Evolutionary conservation across 2,329 filamentous ascomycete species (phyloP).

Genomic region (Fusarium fujikuroi): DNA sequence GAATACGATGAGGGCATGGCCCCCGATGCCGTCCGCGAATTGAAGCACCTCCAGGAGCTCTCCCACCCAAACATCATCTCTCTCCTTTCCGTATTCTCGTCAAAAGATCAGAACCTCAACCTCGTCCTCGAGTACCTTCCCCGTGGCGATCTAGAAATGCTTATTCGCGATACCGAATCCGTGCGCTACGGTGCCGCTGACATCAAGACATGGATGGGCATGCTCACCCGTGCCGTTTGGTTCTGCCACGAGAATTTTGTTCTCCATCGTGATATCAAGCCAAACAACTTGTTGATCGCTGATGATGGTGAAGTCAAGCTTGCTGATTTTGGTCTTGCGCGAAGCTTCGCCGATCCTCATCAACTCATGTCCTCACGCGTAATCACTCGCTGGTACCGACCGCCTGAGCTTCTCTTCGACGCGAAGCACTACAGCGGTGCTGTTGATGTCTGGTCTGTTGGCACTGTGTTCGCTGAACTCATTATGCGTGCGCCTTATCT

Average conservation of each 20-base stretch:
- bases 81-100: constrained; percentile 91
- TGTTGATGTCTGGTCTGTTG: constrained; percentile 95
- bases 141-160: constrained; percentile 92
- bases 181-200: constrained; percentile 88
- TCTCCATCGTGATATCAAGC: constrained; percentile 97
- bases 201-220: constrained; percentile 98
- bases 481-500: constrained; percentile 85
- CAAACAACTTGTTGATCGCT: constrained; percentile 95
- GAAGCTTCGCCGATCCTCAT: constrained; percentile 89
- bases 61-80: constrained; percentile 96
- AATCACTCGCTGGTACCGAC: constrained; percentile 96
- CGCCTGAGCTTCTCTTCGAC: constrained; percentile 92
- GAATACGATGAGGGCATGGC: constrained; percentile 92
- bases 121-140: constrained; percentile 94
- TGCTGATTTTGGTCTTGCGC: constrained; percentile 95
- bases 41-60: constrained; percentile 94
- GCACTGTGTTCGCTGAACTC: constrained; percentile 92
- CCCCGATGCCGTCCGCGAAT: constrained; percentile 93
- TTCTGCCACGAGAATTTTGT: constrained; percentile 97
- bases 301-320: constrained; percentile 94
- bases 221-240: constrained; percentile 92
- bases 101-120: constrained; percentile 96
- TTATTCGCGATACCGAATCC: constrained; percentile 83
- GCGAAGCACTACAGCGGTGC: constrained; percentile 88
- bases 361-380: constrained; percentile 91